Percentiles rank a stretch among this genome's conserved stretches.
Evolutionary conservation across 139 green algal genomes (phyloP).

Genomic region (Microglena sp.): DNA sequence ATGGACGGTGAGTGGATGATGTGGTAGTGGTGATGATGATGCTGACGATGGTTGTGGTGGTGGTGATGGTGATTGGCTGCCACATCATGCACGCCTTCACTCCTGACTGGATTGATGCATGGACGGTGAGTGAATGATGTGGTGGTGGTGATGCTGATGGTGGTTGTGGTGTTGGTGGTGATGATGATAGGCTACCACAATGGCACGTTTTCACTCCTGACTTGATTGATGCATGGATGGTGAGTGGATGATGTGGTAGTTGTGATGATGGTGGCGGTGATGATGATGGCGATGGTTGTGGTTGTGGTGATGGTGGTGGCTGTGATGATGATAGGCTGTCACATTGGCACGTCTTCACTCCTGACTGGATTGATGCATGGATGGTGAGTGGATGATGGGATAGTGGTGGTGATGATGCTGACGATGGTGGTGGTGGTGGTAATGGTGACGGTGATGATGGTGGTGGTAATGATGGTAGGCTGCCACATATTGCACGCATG

Average conservation of each 20-base stretch:
- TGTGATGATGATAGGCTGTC: too few species aligned
- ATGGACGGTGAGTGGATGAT: conserved; percentile 44
- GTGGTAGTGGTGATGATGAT: not conserved
- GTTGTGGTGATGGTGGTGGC: too few species aligned
- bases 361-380: conserved; percentile 10
- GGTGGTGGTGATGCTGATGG: too few species aligned
- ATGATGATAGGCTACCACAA: not conserved
- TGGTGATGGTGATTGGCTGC: not conserved
- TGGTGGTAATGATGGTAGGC: too few species aligned
- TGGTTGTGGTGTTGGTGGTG: too few species aligned
- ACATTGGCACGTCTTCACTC: conserved; percentile 10
- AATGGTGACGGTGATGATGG: too few species aligned
- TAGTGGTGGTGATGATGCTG: too few species aligned
- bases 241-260: conserved; percentile 9
- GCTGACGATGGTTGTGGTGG: too few species aligned
- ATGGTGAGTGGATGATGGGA: too few species aligned
- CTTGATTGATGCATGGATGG: conserved; percentile 83
- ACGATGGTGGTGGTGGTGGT: too few species aligned
- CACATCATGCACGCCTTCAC: conserved; percentile 11
- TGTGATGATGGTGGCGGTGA: too few species aligned
- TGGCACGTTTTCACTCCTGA: conserved; percentile 90
- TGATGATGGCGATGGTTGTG: too few species aligned
- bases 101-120: conserved; percentile 9
- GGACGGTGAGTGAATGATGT: conserved; percentile 3
- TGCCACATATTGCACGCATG: conserved; percentile 7